Evolutionary conservation across 208 protist species (phyloP).

Genomic region (Wallacemonas sp.): DNA sequence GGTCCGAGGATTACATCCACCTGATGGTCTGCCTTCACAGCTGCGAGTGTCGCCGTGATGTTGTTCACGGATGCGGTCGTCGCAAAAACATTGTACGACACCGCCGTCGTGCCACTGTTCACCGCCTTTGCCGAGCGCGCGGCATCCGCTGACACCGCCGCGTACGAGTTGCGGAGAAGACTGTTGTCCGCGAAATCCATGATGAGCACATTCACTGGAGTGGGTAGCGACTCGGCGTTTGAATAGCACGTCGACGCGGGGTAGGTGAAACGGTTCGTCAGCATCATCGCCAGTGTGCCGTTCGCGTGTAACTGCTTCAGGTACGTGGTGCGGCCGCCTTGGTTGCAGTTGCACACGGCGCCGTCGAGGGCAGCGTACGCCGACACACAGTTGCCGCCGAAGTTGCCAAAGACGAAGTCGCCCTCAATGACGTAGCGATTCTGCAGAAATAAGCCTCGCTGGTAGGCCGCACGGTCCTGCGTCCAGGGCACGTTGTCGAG

Average conservation of each 20-base stretch:
- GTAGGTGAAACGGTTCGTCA: conserved; percentile 2
- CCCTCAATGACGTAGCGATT: conserved; percentile 48
- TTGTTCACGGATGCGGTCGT: background rate
- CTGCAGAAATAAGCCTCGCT: conserved; percentile 31
- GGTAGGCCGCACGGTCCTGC: conserved; percentile 10
- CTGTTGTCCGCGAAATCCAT: conserved; percentile 1
- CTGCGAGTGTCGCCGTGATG: background rate
- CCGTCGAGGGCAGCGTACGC: conserved; percentile 9
- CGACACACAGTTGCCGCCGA: conserved; percentile 27
- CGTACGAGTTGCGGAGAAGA: background rate
- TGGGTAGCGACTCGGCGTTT: background rate
- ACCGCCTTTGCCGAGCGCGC: background rate
- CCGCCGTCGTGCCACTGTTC: background rate
- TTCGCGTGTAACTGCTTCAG: conserved; percentile 11
- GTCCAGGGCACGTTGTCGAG: conserved; percentile 10
- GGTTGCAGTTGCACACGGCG: conserved; percentile 46
- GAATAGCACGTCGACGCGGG: conserved; percentile 8
- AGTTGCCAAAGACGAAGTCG: conserved; percentile 59
- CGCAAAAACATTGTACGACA: background rate
- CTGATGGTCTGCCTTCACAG: background rate
- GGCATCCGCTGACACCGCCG: background rate
- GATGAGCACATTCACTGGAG: conserved; percentile 7
- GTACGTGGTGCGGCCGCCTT: conserved; percentile 24
- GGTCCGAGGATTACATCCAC: background rate
- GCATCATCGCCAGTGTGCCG: background rate